Evolutionary conservation across 1,284 basidiomycete genomes (phyloP), one percentile per base, ranked within the genome.

Genomic region (Phylloboletellus chloephorus): DNA sequence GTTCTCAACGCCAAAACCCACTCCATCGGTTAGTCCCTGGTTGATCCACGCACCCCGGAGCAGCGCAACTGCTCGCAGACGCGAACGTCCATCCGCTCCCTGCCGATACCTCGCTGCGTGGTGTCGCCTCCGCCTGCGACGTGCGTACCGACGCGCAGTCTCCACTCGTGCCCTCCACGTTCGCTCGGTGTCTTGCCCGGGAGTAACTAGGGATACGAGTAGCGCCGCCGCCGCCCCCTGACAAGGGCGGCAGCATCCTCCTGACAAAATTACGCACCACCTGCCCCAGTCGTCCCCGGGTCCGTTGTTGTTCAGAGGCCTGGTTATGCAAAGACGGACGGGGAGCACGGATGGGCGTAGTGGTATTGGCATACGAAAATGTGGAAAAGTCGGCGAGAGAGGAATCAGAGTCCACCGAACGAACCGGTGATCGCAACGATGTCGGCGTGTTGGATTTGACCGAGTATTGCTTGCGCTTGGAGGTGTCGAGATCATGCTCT

Each of bases 181-280:
- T 37, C 9, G 11, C 19, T 19, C 11, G 11, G n/a, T 24, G n/a
- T 11, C 12, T 12, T 13, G 24, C 12, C 39, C 31, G 25, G 2
- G 33, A 13, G 7, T 12, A 21, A n/a, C 20, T 13, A 3, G 24
- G 6, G 3, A 15, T 15, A 16, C 25, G 23, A 7, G 4, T 20
- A 12, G 30, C 22, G 2, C 22, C 16, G 3, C 37, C 38, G 7
- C 38, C 21, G 0, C 32, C 29, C 13, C 32, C 29, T n/a, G 46
- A 29, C 35, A 50, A 36, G 1, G 51, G 41, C 10, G 54, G 44
- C 3, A 59, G 20, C 40, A 58, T 52, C 30, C 17, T 47, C 44
- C 41, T 56, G 3, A 62, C 47, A 34, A 63, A 43, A 4, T 46
- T 41, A 7, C 54, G 59, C 33, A 58, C 38, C 2, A 37, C 53